A percentile compares a stretch with the other conserved stretches of the same genome.
phyloP scores from a whole-genome alignment of 2,329 filamentous ascomycete genomes.

The Helminthosporium solani region DNA sequence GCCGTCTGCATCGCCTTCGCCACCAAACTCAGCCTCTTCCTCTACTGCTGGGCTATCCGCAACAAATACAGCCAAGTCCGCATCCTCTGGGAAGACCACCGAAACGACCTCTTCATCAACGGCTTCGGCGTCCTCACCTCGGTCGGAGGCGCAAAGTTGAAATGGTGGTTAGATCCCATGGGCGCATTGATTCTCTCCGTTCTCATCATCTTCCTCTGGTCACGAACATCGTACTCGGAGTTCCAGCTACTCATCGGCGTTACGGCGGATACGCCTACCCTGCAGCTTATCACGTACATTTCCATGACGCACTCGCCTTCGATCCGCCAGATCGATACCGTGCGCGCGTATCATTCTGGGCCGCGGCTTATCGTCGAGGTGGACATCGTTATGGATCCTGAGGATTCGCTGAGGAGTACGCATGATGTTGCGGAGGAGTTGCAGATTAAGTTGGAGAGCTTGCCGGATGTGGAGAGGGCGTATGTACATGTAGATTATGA shows the following conservation, averaged over 20 bases:
- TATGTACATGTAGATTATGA: conserved; percentile 99
- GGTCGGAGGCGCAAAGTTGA: conserved; percentile 83
- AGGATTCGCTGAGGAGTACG: conserved; percentile 70
- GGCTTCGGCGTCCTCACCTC: conserved; percentile 88
- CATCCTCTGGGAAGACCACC: conserved; percentile 95
- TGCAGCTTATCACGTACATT: conserved; percentile 95
- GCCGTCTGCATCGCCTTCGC: conserved; percentile 80
- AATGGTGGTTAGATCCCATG: conserved; percentile 93
- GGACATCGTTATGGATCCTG: conserved; percentile 88
- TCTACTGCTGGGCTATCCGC: conserved; percentile 90
- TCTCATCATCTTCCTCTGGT: conserved; percentile 78
- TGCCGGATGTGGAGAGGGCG: conserved; percentile 88
- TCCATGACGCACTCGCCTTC: conserved; percentile 81
- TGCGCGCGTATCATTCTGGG: conserved; percentile 88
- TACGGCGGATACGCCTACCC: conserved; percentile 77
- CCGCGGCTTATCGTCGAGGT: conserved; percentile 90
- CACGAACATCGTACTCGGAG: conserved; percentile 80
- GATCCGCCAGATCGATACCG: conserved; percentile 88
- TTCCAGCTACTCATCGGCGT: conserved; percentile 91
- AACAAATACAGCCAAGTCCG: conserved; percentile 89
- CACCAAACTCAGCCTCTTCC: conserved; percentile 80
- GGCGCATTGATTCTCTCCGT: conserved; percentile 82
- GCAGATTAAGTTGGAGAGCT: conserved; percentile 88
- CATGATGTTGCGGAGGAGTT: conserved; percentile 94
- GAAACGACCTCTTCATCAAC: conserved; percentile 97